Evolutionary conservation across 129 eudicot genomes (phyloP).

Genomic region (Kitagawia praeruptora): DNA sequence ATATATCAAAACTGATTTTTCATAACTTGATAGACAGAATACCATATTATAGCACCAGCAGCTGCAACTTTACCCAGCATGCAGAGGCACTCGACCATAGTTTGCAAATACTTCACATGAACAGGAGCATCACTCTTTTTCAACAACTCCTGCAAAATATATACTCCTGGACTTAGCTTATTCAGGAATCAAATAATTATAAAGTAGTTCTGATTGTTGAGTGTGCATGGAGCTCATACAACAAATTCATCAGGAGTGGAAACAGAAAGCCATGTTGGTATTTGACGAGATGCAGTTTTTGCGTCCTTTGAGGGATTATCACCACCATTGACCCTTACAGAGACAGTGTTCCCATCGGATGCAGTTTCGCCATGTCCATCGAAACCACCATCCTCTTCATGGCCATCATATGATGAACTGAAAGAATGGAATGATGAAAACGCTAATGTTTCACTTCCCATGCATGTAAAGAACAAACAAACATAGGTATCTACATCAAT

Average conservation of each 20-base stretch:
- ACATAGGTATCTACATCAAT: neutral
- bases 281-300: conserved; percentile 45
- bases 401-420: conserved; percentile 88
- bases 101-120: conserved; percentile 88
- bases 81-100: conserved; percentile 95
- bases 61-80: conserved; percentile 73
- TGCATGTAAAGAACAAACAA: neutral
- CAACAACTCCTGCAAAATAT: conserved; percentile 68
- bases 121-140: conserved; percentile 80
- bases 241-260: conserved; percentile 97
- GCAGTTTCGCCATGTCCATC: conserved; percentile 43
- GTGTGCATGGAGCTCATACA: conserved; percentile 45
- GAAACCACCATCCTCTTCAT: conserved; percentile 55
- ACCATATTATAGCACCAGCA: conserved; percentile 99
- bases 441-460: neutral
- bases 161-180: conserved; percentile 12
- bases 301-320: conserved; percentile 28
- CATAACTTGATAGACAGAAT: conserved; percentile 18
- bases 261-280: conserved; percentile 86
- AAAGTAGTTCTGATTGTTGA: conserved; percentile 9
- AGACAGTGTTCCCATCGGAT: conserved; percentile 31
- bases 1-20: neutral
- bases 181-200: conserved; percentile 5
- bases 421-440: conserved; percentile 8
- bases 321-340: conserved; percentile 42